Base-by-base conservation (phyloP, 257 asterid genomes). In the Gentiana dahurica region DNA sequence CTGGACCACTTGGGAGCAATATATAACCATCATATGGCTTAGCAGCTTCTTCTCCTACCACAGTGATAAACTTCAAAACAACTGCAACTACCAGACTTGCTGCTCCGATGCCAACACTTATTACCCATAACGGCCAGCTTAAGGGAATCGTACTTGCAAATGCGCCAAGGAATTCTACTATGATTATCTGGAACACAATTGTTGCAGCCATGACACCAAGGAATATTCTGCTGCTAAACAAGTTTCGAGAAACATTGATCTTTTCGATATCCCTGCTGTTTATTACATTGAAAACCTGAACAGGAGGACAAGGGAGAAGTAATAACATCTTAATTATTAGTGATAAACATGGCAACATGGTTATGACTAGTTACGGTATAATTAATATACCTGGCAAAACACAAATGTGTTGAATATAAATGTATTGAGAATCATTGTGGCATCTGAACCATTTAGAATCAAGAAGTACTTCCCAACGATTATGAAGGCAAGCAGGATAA, bases 401-500 rank as follows among this genome's bases (percentile, higher is more conserved):
- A 92, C 99, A 24, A 92, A 92, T 73, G 97, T 88, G 67, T 92
- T 92, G 84, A 88, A 92, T 73, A 92, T 85, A 77, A 92, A 92
- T 9, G 99, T 92, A 69, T 85, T 88, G 70, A 72, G 65, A n/a
- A 84, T 70, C 51, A 24, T 69, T 13, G 82, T 75, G 60, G 95
- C 73, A 70, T 85, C 75, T 65, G 97, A 74, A 48, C 91, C 95
- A 12, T 59, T 54, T 39, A 92, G 84, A 46, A 77, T 71, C 70
- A 92, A 69, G 46, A 88, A 65, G 50, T 78, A 81, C 68, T 77
- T 68, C 68, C 99, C 99, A 1, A 44, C 53, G 51, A 85, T 85
- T 65, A 78, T 80, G 82, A 92, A 80, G 66, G 75, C 80, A 43
- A 92, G 83, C 36, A 92, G 89, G 61, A 88, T 54, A 53, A 76